Evolutionary conservation across 2,329 filamentous ascomycete species (phyloP), one percentile per base, ranked within the genome.

Genomic region (Epichloe glyceriae): DNA sequence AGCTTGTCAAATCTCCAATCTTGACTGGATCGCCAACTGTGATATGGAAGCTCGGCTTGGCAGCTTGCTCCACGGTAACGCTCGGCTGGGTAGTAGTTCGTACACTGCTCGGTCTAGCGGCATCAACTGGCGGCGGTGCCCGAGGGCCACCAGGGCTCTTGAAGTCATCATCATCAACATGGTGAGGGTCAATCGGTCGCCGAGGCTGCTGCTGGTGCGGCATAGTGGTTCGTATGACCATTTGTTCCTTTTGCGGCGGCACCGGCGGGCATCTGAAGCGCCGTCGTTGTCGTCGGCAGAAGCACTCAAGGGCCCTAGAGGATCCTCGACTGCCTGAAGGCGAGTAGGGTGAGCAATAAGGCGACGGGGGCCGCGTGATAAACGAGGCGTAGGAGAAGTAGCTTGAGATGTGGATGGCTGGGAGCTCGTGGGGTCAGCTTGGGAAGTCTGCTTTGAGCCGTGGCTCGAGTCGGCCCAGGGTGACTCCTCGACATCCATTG

Each of bases 11-110:
- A 68, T 97, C 93, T 53, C 93, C 93, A 58, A 98, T 91, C 72
- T 97, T 98, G 70, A 96, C 90, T 50, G 93, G 93, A 69, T 98
- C 93, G 52, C 93, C 93, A 20, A 98, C 93, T 3, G 78, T 82
- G 61, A 98, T 97, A 47, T 87, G 74, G 68, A 97, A 98, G 41
- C 74, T 85, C 5, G 93, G 93, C 69, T 95, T 95, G 33, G 91
- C 84, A 45, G 93, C 93, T 70, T 95, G 87, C 68, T 97, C 91
- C 51, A 97, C 73, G 66, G 86, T 94, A 57, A 96, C 80, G 64
- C 90, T 95, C 17, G 90, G 89, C 62, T 73, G 81, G 57, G 64
- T 79, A 62, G 69, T 75, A 65, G 67, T 73, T 59, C 71, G 70
- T 34, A 76, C 63, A 30, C 72, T 68, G 52, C 73, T 78, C 19